Evolutionary conservation across 2,329 filamentous ascomycete genomes (phyloP).

Genomic region (Penicillium sp.): DNA sequence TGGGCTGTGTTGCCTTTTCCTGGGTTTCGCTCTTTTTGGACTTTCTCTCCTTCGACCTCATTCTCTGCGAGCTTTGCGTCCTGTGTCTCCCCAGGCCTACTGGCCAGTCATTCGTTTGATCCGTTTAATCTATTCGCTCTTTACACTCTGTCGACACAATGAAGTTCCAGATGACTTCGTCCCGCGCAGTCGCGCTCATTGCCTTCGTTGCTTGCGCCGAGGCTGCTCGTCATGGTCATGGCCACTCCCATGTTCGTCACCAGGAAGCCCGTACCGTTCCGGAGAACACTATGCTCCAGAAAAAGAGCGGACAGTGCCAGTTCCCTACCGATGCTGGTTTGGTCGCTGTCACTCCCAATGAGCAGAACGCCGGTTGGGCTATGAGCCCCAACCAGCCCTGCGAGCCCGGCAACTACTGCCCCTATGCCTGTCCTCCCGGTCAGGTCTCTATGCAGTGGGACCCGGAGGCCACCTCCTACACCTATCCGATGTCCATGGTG

Average conservation of each 20-base stretch:
- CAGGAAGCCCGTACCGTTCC: constrained; percentile 25
- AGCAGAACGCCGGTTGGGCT: constrained; percentile 71
- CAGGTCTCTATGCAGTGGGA: constrained; percentile 80
- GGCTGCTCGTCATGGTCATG: constrained; percentile 35
- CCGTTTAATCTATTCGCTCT: constrained; percentile 14
- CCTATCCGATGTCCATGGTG: constrained; percentile 70
- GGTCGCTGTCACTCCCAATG: constrained; percentile 63
- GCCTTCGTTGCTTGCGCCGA: constrained; percentile 38
- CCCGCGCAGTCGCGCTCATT: constrained; percentile 35
- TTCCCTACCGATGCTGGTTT: constrained; percentile 67
- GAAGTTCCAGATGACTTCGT: constrained; percentile 35
- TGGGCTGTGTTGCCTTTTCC: background rate
- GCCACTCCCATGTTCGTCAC: constrained; percentile 25
- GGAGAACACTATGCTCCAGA: constrained; percentile 43
- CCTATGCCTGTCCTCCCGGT: constrained; percentile 72
- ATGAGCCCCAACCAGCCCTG: constrained; percentile 74
- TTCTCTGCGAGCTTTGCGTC: constrained; percentile 26
- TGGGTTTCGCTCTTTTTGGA: constrained; percentile 4
- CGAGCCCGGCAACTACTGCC: constrained; percentile 66
- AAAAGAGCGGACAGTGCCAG: constrained; percentile 57
- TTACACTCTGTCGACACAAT: constrained; percentile 23
- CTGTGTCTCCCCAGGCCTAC: constrained; percentile 22
- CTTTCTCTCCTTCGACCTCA: constrained; percentile 20
- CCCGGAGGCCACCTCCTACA: constrained; percentile 63
- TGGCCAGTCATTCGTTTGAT: constrained; percentile 20